Evolutionary conservation across 371 early-diverging fungal genomes (phyloP).

Genomic region (Mucor velutinosus): DNA sequence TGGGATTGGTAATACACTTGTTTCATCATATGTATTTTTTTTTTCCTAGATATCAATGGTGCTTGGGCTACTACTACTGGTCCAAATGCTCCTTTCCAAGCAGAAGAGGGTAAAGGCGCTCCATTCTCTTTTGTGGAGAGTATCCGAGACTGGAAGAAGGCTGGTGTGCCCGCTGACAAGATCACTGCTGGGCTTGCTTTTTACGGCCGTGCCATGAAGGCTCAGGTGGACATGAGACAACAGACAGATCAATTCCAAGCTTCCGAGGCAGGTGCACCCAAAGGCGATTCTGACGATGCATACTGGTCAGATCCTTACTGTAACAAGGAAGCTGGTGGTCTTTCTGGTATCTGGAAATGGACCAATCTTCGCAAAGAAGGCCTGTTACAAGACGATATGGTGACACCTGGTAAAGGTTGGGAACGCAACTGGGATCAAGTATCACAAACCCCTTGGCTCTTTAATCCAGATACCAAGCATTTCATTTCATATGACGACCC

Average conservation of each 20-base stretch:
- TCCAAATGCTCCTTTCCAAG: constrained; percentile 65
- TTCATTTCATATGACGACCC: constrained; percentile 74
- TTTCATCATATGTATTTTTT: neutral
- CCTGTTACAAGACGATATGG: constrained; percentile 39
- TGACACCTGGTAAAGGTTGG: constrained; percentile 53
- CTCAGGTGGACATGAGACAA: constrained; percentile 51
- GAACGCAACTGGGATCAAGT: constrained; percentile 63
- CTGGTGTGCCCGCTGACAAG: constrained; percentile 68
- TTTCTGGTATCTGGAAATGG: constrained; percentile 67
- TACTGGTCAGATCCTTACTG: constrained; percentile 51
- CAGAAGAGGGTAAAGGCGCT: constrained; percentile 46
- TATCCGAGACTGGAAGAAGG: constrained; percentile 59
- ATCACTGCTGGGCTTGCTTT: constrained; percentile 69
- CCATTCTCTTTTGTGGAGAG: constrained; percentile 57
- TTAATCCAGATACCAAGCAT: constrained; percentile 51
- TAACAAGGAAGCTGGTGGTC: constrained; percentile 33
- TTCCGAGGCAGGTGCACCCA: constrained; percentile 43
- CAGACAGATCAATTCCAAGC: constrained; percentile 37
- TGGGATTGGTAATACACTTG: too few relatives aligned
- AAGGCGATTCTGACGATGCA: constrained; percentile 56
- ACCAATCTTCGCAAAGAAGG: constrained; percentile 59
- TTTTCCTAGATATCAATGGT: constrained; percentile 52
- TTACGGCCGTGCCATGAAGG: constrained; percentile 67
- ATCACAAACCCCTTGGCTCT: constrained; percentile 74
- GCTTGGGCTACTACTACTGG: constrained; percentile 67